phyloP scores from a whole-genome alignment of 805 yeast genomes.

The Saccharomycopsis sp. region DNA sequence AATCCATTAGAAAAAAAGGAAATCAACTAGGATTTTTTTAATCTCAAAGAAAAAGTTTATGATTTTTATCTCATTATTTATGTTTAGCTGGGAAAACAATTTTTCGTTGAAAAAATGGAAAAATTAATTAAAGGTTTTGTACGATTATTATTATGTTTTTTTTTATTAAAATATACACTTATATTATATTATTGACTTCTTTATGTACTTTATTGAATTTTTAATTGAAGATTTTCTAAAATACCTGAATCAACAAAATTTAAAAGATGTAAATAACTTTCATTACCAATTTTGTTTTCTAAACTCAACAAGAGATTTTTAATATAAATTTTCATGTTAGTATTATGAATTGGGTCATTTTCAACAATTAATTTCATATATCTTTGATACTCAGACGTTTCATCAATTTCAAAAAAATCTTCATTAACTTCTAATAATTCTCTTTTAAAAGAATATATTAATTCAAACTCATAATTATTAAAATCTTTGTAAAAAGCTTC shows the following conservation, averaged over 20 bases:
- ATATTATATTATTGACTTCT: not conserved
- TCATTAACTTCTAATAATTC: constrained; percentile 21
- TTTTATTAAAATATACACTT: not conserved
- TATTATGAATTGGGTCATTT: constrained; percentile 44
- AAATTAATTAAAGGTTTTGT: too few relatives aligned
- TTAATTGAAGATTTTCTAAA: constrained; percentile 18
- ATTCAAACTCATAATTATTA: constrained; percentile 27
- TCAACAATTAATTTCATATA: constrained; percentile 28
- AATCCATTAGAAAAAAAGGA: constrained; percentile 22
- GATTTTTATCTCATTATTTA: too few relatives aligned
- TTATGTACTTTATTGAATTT: not conserved
- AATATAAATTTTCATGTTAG: constrained; percentile 34
- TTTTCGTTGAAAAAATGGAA: too few relatives aligned
- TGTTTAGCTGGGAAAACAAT: too few relatives aligned
- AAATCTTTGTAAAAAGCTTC: constrained; percentile 37
- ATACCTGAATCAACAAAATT: constrained; percentile 24
- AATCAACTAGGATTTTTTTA: too few relatives aligned
- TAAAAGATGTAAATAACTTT: constrained; percentile 29
- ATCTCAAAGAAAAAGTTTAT: too few relatives aligned
- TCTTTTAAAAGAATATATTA: constrained; percentile 20
- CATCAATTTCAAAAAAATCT: constrained; percentile 22
- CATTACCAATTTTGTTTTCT: constrained; percentile 21
- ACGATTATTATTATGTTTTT: too few relatives aligned
- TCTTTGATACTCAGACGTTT: constrained; percentile 34
- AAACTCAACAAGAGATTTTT: constrained; percentile 24